Percentiles rank a stretch among this genome's conserved stretches.
Conservation (phyloP, 2,329 filamentous ascomycete species). For the Hymenoscyphus linearis region DNA sequence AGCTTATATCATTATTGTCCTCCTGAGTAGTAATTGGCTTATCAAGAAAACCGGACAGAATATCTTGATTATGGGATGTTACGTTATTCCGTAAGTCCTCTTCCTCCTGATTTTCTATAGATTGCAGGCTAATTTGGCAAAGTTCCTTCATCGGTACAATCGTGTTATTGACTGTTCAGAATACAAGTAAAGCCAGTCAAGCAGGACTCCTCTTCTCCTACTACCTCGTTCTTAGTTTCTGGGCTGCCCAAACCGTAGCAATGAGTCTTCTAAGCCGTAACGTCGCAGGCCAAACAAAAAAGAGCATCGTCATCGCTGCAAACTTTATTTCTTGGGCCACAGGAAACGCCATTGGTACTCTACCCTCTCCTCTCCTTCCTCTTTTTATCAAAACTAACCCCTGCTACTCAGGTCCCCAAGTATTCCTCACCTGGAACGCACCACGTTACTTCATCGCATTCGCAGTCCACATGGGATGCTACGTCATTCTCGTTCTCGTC, state of each 20-base stretch:
- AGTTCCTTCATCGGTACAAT: constrained; percentile 68
- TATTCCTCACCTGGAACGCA: constrained; percentile 46
- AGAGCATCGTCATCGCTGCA: constrained; percentile 44
- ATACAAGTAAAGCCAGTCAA: constrained; percentile 51
- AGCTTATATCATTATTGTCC: constrained; percentile 65
- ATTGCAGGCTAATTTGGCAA: constrained; percentile 45
- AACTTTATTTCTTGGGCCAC: constrained; percentile 47
- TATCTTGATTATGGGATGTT: constrained; percentile 58
- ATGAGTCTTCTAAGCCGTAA: constrained; percentile 56
- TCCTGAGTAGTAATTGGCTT: constrained; percentile 61
- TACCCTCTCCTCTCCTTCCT: constrained; percentile 23
- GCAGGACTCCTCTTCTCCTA: constrained; percentile 67
- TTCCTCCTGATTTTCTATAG: constrained; percentile 26
- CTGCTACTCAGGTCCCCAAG: constrained; percentile 37
- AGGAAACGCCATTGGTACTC: constrained; percentile 50
- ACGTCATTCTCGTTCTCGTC: constrained; percentile 21
- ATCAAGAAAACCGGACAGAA: constrained; percentile 68
- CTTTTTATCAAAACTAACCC: not conserved
- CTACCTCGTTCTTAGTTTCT: constrained; percentile 74
- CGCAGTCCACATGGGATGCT: constrained; percentile 46
- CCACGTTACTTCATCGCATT: constrained; percentile 50
- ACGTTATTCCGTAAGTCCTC: constrained; percentile 55
- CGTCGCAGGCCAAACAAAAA: constrained; percentile 47
- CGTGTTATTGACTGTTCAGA: constrained; percentile 63
- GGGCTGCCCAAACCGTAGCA: constrained; percentile 63